These are phyloP conservation scores for Ophiostoma perfectum DNA, from an alignment of 2,329 filamentous ascomycete species.

Conservation along the genomic window DNA sequence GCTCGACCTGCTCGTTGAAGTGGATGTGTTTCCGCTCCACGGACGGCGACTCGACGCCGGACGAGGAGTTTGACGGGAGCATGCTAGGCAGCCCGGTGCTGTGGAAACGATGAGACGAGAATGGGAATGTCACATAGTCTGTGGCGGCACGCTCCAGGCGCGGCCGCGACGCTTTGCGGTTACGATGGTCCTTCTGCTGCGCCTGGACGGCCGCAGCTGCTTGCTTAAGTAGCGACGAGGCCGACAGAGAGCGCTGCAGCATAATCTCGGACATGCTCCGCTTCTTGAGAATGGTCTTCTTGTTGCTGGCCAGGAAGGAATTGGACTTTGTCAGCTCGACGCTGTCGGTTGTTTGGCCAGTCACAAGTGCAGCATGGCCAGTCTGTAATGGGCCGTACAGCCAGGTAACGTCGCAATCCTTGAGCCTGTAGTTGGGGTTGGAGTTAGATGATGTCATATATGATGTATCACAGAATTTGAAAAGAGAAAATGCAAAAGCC, in stretches of 20 bases:
- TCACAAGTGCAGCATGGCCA: conserved; percentile 52
- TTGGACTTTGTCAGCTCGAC: conserved; percentile 47
- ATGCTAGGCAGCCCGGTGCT: conserved; percentile 61
- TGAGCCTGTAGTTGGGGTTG: conserved; percentile 58
- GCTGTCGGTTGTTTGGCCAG: conserved; percentile 38
- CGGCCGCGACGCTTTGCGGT: conserved; percentile 44
- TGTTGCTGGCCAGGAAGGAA: conserved; percentile 61
- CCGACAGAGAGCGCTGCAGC: conserved; percentile 80
- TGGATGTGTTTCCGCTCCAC: conserved; percentile 79
- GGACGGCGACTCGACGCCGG: conserved; percentile 59
- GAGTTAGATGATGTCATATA: conserved; percentile 30
- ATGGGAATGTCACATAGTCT: conserved; percentile 62
- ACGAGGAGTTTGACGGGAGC: conserved; percentile 63
- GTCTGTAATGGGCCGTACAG: conserved; percentile 88
- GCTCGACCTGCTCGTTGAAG: conserved; percentile 92
- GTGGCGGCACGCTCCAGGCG: conserved; percentile 59
- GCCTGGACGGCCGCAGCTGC: conserved; percentile 81
- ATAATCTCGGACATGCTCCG: conserved; percentile 94
- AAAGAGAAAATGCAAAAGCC: conserved; percentile 32
- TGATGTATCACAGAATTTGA: background rate
- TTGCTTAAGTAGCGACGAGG: conserved; percentile 83
- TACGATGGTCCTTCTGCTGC: conserved; percentile 58
- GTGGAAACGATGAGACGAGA: conserved; percentile 56
- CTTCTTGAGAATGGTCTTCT: conserved; percentile 95
- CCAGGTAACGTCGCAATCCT: conserved; percentile 97